Evolutionary conservation across 805 yeast species (phyloP), one percentile per base, ranked within the genome.

Genomic region (Kregervanrija fluxuum): DNA sequence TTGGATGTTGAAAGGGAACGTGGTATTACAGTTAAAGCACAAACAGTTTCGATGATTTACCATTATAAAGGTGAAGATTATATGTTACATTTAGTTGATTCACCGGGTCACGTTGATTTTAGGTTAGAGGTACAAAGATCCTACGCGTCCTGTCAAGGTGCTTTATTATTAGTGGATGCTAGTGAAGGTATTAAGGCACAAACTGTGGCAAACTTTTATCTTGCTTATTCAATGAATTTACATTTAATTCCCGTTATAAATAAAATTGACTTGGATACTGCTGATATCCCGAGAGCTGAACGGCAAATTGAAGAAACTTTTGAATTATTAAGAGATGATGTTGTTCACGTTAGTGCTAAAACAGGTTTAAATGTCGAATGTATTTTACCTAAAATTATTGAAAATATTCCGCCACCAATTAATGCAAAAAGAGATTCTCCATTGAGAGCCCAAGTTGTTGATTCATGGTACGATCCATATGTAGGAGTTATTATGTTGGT

Each of bases 21-120:
- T 55, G 99, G 99, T 2, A 91, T 91, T 55, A 91, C 99, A 0
- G 93, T 91, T 44, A 91, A 91, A 63, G 98, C 98, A 0, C 98
- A 93, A 59, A 93, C 98, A 0, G 91, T 96, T 55, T 75, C 96
- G 0, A 93, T 91, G 97, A 73, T 93, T 48, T 89, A 89, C 61
- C 71, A 73, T 33, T 71, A 79, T 51, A 69, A 77, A 8, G 77
- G 79, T 2, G 68, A 77, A 54, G 96, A 91, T 54, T 93, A 87
- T 59, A 64, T 93, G 44, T 67, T 91, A 38, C 96, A 91, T 68
- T 68, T 91, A 38, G 96, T 93, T 38, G 99, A 91, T 62, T 91
- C 98, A 0, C 99, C 99, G 0, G 99, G 99, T 0, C 99, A 91
- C 61, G 98, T 93, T 31, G 99, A 91, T 62, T 91, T 91, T 62